Conservation (phyloP, 2,329 filamentous ascomycete genomes). For the Alternaria sp. region DNA sequence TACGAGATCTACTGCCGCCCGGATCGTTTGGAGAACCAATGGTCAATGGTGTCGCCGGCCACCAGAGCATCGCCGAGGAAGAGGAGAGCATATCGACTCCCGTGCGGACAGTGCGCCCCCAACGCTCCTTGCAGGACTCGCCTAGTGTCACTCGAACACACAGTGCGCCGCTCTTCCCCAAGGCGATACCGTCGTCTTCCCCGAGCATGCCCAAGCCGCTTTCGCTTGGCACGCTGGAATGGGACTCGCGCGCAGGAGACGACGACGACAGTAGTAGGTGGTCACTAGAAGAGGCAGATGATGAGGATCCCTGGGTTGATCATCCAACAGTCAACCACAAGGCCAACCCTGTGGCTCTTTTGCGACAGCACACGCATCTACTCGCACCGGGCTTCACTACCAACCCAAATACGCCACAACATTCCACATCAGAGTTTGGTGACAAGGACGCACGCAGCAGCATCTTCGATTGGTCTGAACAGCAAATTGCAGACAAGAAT, state of each 20-base stretch:
- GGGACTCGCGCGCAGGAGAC: slow-evolving; percentile 50
- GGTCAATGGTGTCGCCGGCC: slow-evolving; percentile 41
- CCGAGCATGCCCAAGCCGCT: slow-evolving; percentile 55
- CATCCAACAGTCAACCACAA: slow-evolving; percentile 44
- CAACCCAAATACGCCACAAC: slow-evolving; percentile 50
- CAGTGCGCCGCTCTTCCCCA: slow-evolving; percentile 49
- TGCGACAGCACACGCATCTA: slow-evolving; percentile 43
- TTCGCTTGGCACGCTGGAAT: slow-evolving; percentile 51
- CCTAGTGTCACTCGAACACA: slow-evolving; percentile 43
- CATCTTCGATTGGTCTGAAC: slow-evolving; percentile 81
- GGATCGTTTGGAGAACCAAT: slow-evolving; percentile 54
- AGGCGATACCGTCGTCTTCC: slow-evolving; percentile 55
- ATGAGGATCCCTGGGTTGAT: slow-evolving; percentile 52
- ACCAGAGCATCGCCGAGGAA: slow-evolving; percentile 60
- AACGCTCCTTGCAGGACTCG: slow-evolving; percentile 47
- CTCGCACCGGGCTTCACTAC: slow-evolving; percentile 45
- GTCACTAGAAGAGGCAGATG: slow-evolving; percentile 52
- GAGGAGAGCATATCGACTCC: slow-evolving; percentile 61
- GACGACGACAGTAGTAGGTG: slow-evolving; percentile 52
- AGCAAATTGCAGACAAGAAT: slow-evolving; percentile 67
- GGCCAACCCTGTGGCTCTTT: slow-evolving; percentile 42
- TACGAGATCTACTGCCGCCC: slow-evolving; percentile 59
- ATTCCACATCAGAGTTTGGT: slow-evolving; percentile 45
- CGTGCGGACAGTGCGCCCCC: slow-evolving; percentile 53
- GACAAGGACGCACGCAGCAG: slow-evolving; percentile 65